Percentiles rank a stretch among this genome's conserved stretches.
phyloP scores from a whole-genome alignment of 192 early-diverging fungal genomes.

The Coemansia sp. region DNA sequence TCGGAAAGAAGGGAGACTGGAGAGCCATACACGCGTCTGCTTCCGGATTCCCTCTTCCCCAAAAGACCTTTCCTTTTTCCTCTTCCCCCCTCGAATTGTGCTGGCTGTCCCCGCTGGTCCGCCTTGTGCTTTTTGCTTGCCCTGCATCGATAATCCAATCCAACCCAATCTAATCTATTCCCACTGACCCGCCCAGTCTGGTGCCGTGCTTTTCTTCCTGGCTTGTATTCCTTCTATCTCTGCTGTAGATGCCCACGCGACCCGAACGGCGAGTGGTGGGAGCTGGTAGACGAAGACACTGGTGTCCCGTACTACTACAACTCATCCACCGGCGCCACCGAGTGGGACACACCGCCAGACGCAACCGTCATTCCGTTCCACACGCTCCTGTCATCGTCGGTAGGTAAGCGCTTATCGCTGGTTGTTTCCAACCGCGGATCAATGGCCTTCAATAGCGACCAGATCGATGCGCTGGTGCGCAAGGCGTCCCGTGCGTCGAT shows the following conservation, averaged over 20 bases:
- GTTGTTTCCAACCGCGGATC: conserved; percentile 56
- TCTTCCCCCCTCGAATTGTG: neutral
- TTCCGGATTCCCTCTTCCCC: neutral
- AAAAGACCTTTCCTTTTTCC: neutral
- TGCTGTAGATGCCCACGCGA: conserved; percentile 65
- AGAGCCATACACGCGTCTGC: too few relatives aligned
- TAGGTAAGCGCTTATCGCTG: conserved; percentile 77
- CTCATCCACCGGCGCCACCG: conserved; percentile 79
- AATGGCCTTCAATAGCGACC: conserved; percentile 41
- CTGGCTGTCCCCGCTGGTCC: too few relatives aligned
- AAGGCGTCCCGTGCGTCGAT: conserved; percentile 43
- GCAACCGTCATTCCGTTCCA: conserved; percentile 74
- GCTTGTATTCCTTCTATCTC: conserved; percentile 1
- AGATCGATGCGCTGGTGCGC: conserved; percentile 30
- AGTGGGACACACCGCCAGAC: conserved; percentile 79
- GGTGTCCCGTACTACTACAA: conserved; percentile 94
- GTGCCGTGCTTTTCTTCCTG: neutral
- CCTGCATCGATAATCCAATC: too few relatives aligned
- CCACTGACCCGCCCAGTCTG: too few relatives aligned
- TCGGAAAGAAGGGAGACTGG: neutral
- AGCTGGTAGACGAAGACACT: conserved; percentile 84
- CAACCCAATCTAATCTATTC: too few relatives aligned
- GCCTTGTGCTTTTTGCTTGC: too few relatives aligned
- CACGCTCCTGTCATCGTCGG: conserved; percentile 69
- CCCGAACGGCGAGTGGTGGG: conserved; percentile 93